A percentile compares a stretch with the other conserved stretches of the same genome.
Conservation (phyloP, 805 yeast species). For the Teunomyces barrocoloradensis region DNA sequence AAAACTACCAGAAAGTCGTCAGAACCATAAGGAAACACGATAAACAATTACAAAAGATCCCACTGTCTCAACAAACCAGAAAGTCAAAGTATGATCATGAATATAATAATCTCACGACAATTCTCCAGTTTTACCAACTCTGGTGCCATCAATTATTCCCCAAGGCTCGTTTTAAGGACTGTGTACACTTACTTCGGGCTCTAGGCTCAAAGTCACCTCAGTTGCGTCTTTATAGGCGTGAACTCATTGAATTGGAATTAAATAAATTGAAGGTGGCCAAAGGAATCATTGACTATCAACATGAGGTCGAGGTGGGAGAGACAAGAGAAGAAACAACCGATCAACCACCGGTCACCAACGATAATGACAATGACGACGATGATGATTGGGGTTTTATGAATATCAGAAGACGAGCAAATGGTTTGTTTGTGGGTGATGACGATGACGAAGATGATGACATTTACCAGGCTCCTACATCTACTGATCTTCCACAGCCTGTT, state of each 20-base stretch:
- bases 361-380: slow-evolving; percentile 16
- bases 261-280: slow-evolving; percentile 15
- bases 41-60: slow-evolving; percentile 14
- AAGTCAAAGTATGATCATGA: slow-evolving; percentile 28
- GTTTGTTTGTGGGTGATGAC: slow-evolving; percentile 14
- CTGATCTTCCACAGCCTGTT: neutral
- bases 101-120: slow-evolving; percentile 30
- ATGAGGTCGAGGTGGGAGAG: neutral
- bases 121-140: slow-evolving; percentile 42
- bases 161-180: slow-evolving; percentile 73
- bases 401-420: slow-evolving; percentile 9
- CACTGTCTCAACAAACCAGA: slow-evolving; percentile 9
- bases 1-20: slow-evolving; percentile 27
- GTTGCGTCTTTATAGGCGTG: slow-evolving; percentile 29
- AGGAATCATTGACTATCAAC: slow-evolving; percentile 9
- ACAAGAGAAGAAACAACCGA: neutral
- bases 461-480: neutral
- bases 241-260: slow-evolving; percentile 26
- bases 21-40: slow-evolving; percentile 29
- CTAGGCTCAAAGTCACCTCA: slow-evolving; percentile 45
- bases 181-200: slow-evolving; percentile 51
- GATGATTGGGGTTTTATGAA: slow-evolving; percentile 34
- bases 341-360: neutral
- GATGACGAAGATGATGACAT: slow-evolving; percentile 9
- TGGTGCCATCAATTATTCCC: slow-evolving; percentile 60